These are phyloP conservation scores for Pontederia crassipes DNA, from an alignment of 176 grass and related monocot species.

Conservation along the genomic window DNA sequence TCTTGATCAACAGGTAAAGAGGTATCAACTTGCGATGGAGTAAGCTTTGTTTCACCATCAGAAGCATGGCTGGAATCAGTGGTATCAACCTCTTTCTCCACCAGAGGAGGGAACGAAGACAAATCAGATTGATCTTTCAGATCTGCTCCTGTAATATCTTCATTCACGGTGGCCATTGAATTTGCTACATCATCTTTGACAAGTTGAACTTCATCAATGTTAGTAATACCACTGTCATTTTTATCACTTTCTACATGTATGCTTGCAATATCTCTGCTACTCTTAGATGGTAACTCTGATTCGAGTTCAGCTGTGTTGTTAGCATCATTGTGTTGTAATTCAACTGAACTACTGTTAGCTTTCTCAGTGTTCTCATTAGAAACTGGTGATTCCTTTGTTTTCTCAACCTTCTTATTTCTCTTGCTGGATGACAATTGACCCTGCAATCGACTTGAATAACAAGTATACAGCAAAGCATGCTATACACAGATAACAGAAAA, in stretches of 20 bases:
- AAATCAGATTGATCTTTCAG: constrained; percentile 23
- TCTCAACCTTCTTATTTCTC: constrained; percentile 42
- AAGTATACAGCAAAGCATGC: constrained; percentile 6
- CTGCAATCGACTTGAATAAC: constrained; percentile 28
- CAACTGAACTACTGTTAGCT: constrained; percentile 25
- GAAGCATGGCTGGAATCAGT: constrained; percentile 25
- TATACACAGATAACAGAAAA: constrained; percentile 4
- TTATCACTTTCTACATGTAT: constrained; percentile 26
- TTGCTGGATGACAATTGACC: constrained; percentile 40
- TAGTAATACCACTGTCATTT: constrained; percentile 23
- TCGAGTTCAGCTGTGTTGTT: constrained; percentile 27
- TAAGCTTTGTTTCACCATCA: constrained; percentile 31
- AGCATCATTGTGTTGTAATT: constrained; percentile 31
- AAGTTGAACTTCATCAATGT: constrained; percentile 20
- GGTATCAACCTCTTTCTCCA: constrained; percentile 23
- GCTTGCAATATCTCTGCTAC: constrained; percentile 13
- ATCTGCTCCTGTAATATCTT: constrained; percentile 19
- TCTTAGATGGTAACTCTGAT: constrained; percentile 23
- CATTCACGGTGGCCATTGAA: constrained; percentile 30
- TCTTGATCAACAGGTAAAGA: constrained; percentile 35
- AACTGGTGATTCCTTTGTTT: constrained; percentile 31
- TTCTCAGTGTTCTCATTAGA: constrained; percentile 43
- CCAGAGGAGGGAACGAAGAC: constrained; percentile 22
- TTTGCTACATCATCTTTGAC: constrained; percentile 25
- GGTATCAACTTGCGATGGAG: constrained; percentile 36